Conservation (phyloP, 2,329 filamentous ascomycete genomes). For the Lanzia echinophila region DNA sequence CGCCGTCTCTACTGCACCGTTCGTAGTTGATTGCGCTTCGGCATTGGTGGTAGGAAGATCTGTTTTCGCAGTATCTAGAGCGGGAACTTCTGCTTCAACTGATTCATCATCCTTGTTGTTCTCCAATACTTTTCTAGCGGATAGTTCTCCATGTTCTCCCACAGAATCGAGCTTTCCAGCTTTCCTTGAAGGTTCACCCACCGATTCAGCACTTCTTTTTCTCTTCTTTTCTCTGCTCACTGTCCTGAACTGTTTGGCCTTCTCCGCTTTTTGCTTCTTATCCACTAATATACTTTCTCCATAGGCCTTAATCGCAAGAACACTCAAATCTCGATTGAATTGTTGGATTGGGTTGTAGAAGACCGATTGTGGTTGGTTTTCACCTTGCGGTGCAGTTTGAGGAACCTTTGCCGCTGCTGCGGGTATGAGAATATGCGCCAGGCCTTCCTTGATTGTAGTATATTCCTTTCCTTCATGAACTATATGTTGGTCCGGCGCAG, state of each 20-base stretch:
- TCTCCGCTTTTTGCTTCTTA: constrained; percentile 38
- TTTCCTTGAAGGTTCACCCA: constrained; percentile 31
- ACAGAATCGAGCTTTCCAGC: constrained; percentile 25
- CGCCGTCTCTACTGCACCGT: background rate
- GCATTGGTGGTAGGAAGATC: background rate
- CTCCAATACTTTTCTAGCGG: background rate
- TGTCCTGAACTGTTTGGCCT: constrained; percentile 29
- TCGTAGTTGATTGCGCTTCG: background rate
- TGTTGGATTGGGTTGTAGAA: constrained; percentile 99
- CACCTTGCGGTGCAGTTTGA: constrained; percentile 40
- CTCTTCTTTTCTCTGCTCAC: constrained; percentile 42
- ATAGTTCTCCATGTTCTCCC: background rate
- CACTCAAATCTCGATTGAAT: constrained; percentile 93
- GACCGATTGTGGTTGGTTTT: constrained; percentile 65
- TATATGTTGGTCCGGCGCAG: constrained; percentile 27
- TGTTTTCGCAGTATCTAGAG: background rate
- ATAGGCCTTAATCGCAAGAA: constrained; percentile 85
- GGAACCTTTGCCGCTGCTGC: constrained; percentile 41
- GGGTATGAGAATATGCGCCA: constrained; percentile 61
- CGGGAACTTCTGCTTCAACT: background rate
- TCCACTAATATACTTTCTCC: constrained; percentile 58
- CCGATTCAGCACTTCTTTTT: constrained; percentile 33
- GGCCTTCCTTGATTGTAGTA: constrained; percentile 58
- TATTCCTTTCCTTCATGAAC: constrained; percentile 46
- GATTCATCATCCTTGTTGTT: background rate